Conservation (phyloP, 23 red algal species). For the Pyropia yezoensis region DNA sequence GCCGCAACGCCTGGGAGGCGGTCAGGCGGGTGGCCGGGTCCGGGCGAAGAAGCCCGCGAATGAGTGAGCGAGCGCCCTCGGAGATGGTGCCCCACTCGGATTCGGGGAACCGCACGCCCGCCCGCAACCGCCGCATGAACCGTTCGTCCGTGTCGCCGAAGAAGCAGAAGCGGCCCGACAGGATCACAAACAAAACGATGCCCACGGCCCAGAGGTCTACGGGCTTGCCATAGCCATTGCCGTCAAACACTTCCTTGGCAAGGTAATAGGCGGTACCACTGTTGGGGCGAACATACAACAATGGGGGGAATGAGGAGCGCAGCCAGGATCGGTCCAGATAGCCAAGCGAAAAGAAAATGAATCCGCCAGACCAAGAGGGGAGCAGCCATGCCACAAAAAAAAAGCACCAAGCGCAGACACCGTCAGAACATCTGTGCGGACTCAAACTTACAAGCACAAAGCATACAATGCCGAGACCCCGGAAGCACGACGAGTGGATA, state of each 20-base stretch:
- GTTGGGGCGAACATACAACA: neutral
- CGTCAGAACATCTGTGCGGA: too few relatives aligned
- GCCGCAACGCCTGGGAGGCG: conserved; percentile 50
- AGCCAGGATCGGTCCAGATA: too few relatives aligned
- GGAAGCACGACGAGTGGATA: too few relatives aligned
- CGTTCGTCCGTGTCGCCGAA: conserved; percentile 77
- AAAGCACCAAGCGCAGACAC: too few relatives aligned
- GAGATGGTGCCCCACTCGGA: conserved; percentile 59
- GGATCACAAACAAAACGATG: conserved; percentile 82
- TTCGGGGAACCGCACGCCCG: conserved; percentile 59
- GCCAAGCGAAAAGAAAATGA: too few relatives aligned
- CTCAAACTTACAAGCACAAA: too few relatives aligned
- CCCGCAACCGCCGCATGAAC: conserved; percentile 58
- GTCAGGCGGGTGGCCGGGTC: conserved; percentile 63
- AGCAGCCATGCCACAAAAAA: too few relatives aligned
- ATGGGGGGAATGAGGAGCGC: too few relatives aligned
- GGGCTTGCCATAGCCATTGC: conserved; percentile 39
- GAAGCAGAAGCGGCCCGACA: conserved; percentile 80
- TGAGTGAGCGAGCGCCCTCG: conserved; percentile 60
- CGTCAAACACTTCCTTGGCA: conserved; percentile 73
- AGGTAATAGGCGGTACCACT: conserved; percentile 75
- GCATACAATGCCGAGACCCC: too few relatives aligned
- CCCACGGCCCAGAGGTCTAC: conserved; percentile 87
- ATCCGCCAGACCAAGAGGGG: too few relatives aligned
- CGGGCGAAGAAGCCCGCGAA: conserved; percentile 55